Base-by-base conservation (phyloP, 1,139 yeast genomes). In the Yamadazyma buinensis region DNA sequence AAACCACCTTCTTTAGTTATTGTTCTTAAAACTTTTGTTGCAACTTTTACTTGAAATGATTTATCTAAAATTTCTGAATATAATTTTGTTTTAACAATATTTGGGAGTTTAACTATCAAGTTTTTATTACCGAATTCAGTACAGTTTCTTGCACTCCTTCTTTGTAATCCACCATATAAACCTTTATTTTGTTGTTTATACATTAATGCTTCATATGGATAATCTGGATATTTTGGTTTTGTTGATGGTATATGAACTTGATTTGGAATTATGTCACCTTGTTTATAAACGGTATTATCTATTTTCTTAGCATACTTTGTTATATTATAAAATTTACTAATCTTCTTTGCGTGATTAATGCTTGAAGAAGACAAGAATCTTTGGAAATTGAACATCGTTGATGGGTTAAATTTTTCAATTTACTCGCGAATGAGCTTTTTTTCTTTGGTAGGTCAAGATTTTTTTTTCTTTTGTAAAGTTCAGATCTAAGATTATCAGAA, bases 1-100 rank as follows among this genome's bases (percentile, higher is more conserved):
- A 92, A 69, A 11, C 98, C 98, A 43, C 97, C 97, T 59, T 90
- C 97, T 49, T 80, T 85, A 38, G 85, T 81, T 43, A 92, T 82
- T 1, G 97, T 88, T 51, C 82, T 77, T 52, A 92, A 68, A 4
- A 88, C 97, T 41, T 81, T 76, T 13, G 97, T 75, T n/a, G 90
- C 80, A 22, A 87, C 79, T 42, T 72, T 77, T 35, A 86, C 61
- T 34, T 67, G 67, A 32, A 80, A 63, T 32, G 64, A 54, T 45
- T 69, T 71, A 42, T 78, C 65, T 49, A 92, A 71, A 1, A 84
- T 67, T 48, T 86, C 95, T 42, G 95, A 85, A 94, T 95, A 92
- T 32, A 92, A 64, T 33, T 72, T 72, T 51, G 87, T 77, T 48
- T 68, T 74, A 36, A 83, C 80, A 33, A 87, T 78, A 61, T 92